Evolutionary conservation across 1,139 yeast species (phyloP), one percentile per base, ranked within the genome.

Genomic region (Scheffersomyces insectosa): DNA sequence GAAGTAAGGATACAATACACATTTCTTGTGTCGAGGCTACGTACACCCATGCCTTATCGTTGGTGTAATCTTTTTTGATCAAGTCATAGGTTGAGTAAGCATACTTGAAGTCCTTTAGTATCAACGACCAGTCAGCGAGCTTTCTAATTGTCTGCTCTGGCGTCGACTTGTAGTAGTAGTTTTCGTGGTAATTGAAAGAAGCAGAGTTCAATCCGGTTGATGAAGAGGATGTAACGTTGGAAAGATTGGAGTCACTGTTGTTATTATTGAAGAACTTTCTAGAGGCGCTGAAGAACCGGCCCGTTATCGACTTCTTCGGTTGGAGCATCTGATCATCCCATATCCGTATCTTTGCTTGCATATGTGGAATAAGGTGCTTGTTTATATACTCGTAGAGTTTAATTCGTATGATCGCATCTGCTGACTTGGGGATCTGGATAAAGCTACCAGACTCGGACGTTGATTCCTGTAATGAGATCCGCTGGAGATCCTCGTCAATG

Each of bases 101-200:
- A 49, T 83, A 84, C 59, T 85, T 85, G 70, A 87, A 93, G 65
- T 93, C 97, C 37, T 91, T 80, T 20, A 91, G 68, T 80, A 93
- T 88, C 54, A 93, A 80, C 6, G 93, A 83, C 89, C 96, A 89
- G 62, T 93, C 99, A 0, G 96, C 98, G 35, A 93, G 68, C 57
- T 87, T 86, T 40, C 98, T 70, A 29, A 90, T 73, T 38, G 80
- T 76, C 54, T 89, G 88, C 56, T 90, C 97, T 0, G 86, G 79
- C 0, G 91, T 74, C 1, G 81, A 66, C 39, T 79, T 78, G 42
- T 76, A 68, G 59, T 87, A 88, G 47, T 69, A 80, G 31, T 78
- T 79, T 28, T 72, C 75, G n/a, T 62, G 63, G 20, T 71, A 54
- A 55, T 80, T 80, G 50, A 60, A 74, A 4, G 66, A 46, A 5